Evolutionary conservation across 225 moss, liverwort and hornwort species (phyloP), one percentile per base, ranked within the genome.

Genomic region (Polytrichum formosum): DNA sequence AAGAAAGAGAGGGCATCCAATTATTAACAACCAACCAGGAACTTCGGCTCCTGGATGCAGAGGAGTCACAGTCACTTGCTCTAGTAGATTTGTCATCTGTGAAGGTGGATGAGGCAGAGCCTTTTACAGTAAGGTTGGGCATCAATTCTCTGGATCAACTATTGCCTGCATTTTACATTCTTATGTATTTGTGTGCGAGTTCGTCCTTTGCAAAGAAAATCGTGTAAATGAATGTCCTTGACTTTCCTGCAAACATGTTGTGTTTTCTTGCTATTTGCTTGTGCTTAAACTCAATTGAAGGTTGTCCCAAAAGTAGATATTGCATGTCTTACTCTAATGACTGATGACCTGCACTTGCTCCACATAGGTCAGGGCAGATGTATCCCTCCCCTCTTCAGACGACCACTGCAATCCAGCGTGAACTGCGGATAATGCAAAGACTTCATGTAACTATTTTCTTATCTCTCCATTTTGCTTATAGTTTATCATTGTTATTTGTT

Each of bases 401-500:
- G 54, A 94, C 94, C 67, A 97, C 95, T 29, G 84, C 92, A 67
- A 88, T 89, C 68, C 92, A 88, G 71, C 90, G 97, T 70, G 97
- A 94, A 74, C 83, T 86, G 64, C 97, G 94, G 62, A 91, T 97
- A 27, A 71, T 94, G 89, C 88, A 87, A 79, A 91, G 92, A 82
- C 86, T 97, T 80, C 87, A 86, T 85, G 96, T 96, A 66, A 80
- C 21, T 55, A 58, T 58, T 58, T 26, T 58, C 20, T 23, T 20
- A 13, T 46, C 13, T 16, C 46, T 46, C 46, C 46, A 46, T 46
- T 13, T 46, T 46, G 2, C 46, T 46, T 37, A 2, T 37, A 37
- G 10, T 13, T 46, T 46, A 46, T 46, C 46, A 46, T 46, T 46
- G 46, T 46, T 46, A 46, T 46, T 46, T 46, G 13, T 16, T 46